A percentile compares a stretch with the other conserved stretches of the same genome.
These are phyloP conservation scores for Saccharum hybrid DNA, from an alignment of 202 grass and related monocot species.

Conservation along the genomic window DNA sequence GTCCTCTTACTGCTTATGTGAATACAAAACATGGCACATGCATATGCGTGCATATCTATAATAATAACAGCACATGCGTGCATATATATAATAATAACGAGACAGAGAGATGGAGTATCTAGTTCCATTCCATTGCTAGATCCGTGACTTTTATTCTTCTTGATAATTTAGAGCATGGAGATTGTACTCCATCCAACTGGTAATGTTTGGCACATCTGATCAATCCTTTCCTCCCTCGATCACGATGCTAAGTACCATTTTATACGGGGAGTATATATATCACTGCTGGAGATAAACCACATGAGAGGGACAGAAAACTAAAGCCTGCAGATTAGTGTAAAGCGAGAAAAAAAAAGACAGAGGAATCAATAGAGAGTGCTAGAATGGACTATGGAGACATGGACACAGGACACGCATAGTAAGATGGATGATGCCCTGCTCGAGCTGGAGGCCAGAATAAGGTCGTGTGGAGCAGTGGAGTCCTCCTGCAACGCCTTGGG, in stretches of 20 bases:
- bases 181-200: neutral
- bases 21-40: constrained; percentile 9
- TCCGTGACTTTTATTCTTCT: neutral
- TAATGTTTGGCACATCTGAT: neutral
- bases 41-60: too few species aligned
- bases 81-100: neutral
- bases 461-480: neutral
- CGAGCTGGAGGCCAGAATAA: too few species aligned
- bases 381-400: neutral
- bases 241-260: neutral
- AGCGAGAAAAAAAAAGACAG: neutral
- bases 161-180: neutral
- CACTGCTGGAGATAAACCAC: too few species aligned
- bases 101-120: neutral
- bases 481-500: neutral
- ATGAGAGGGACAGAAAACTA: too few species aligned
- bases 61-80: neutral
- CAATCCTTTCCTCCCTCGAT: neutral
- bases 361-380: neutral
- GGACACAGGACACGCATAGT: too few species aligned
- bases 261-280: too few species aligned
- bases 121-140: constrained; percentile 2
- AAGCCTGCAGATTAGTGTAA: too few species aligned
- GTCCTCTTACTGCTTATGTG: neutral
- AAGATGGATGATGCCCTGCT: neutral